phyloP scores from a whole-genome alignment of 129 eudicot genomes.

The Artemisia argyi region DNA sequence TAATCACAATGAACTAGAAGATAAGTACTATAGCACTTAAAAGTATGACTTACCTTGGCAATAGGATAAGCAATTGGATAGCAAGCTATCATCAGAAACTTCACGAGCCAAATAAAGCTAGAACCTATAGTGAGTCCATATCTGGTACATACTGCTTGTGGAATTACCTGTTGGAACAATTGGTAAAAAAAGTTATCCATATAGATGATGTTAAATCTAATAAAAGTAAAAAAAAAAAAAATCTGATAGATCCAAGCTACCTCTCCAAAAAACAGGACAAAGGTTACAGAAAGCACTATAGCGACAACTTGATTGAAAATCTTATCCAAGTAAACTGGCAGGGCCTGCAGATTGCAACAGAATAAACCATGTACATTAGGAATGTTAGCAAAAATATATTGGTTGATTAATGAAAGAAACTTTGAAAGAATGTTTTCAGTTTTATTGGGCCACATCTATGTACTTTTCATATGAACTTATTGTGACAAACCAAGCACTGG shows the following conservation, averaged over 20 bases:
- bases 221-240: too few relatives aligned
- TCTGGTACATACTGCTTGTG: slow-evolving; percentile 92
- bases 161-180: slow-evolving; percentile 71
- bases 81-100: slow-evolving; percentile 74
- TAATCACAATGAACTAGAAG: background rate
- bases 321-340: slow-evolving; percentile 91
- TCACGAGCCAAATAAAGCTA: slow-evolving; percentile 88
- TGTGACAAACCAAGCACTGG: slow-evolving; percentile 9
- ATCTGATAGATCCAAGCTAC: slow-evolving; percentile 36
- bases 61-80: slow-evolving; percentile 90
- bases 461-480: slow-evolving; percentile 4
- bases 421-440: background rate
- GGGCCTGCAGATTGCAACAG: slow-evolving; percentile 62
- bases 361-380: slow-evolving; percentile 8
- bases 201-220: background rate
- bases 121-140: slow-evolving; percentile 98
- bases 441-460: background rate
- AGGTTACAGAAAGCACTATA: slow-evolving; percentile 85
- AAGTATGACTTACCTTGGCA: slow-evolving; percentile 56
- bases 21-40: background rate
- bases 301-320: slow-evolving; percentile 87
- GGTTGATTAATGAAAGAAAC: background rate
- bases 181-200: slow-evolving; percentile 16
- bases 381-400: slow-evolving; percentile 1
- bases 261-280: slow-evolving; percentile 94